Conservation (phyloP, 768 basidiomycete species). For the Mycena belliarum region DNA sequence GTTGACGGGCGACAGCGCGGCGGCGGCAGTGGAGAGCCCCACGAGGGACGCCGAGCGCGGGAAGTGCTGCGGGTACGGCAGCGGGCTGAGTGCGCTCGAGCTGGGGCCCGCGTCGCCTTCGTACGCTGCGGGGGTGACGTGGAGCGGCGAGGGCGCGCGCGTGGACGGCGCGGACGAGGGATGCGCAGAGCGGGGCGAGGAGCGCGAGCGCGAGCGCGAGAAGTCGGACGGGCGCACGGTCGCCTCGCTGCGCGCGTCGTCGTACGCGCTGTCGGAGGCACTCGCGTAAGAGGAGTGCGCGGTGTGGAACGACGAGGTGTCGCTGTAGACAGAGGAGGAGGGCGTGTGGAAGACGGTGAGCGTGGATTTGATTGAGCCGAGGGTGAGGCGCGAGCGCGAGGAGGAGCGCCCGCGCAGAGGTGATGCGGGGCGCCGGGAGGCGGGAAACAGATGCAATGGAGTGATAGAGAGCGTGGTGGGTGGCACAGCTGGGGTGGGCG, state of each 20-base stretch:
- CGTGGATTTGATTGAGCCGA: constrained; percentile 22
- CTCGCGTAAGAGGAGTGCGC: constrained; percentile 56
- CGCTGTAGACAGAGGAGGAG: constrained; percentile 64
- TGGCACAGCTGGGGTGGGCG: constrained; percentile 18
- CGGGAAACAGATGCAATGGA: too few relatives aligned
- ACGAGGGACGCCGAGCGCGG: background rate
- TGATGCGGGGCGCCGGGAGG: too few relatives aligned
- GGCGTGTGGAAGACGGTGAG: constrained; percentile 76
- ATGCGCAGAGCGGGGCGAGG: too few relatives aligned
- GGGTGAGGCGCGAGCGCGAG: constrained; percentile 38
- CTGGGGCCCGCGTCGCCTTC: too few relatives aligned
- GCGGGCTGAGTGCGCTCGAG: constrained; percentile 11
- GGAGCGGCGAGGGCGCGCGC: too few relatives aligned
- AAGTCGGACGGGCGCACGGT: constrained; percentile 16
- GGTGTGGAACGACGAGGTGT: constrained; percentile 39
- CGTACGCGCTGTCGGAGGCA: background rate
- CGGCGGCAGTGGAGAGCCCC: background rate
- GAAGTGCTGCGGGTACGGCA: constrained; percentile 20
- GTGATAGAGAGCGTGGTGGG: constrained; percentile 27
- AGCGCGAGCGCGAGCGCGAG: background rate
- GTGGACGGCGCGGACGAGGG: too few relatives aligned
- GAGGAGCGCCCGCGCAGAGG: background rate
- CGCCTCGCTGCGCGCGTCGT: background rate
- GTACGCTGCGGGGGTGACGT: too few relatives aligned
- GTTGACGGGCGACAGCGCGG: constrained; percentile 15